Evolutionary conservation across 164 flowering plant genomes (phyloP), one percentile per base, ranked within the genome.

Genomic region (Tetracentron sinense): DNA sequence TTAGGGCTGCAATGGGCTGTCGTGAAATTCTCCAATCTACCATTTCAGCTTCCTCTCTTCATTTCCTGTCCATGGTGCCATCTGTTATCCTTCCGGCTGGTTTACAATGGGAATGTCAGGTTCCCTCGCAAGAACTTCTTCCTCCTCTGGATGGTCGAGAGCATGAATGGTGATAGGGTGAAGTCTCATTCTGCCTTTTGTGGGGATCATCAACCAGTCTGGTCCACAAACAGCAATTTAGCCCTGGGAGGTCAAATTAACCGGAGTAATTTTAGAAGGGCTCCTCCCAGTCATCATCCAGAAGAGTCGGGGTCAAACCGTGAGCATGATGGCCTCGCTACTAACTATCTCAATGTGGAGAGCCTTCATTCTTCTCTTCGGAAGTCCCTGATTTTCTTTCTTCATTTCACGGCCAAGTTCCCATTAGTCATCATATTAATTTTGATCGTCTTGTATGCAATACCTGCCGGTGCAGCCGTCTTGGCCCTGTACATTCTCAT

Each of bases 51-150:
- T 38, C 98, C 98, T 0, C 89, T 90, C 60, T 88, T 93, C 57
- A 82, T 93, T 44, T 79, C 97, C 31, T 93, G 98, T 64, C 97
- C 98, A 27, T 93, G 98, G 98, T 93, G 98, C 84, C 81, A 84
- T 35, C 72, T 84, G 44, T 66, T 93, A 42, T 90, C 97, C 23
- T 81, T 84, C 62, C 85, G 97, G 15, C 66, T 87, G 48, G 82
- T 90, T 54, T 88, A 85, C 69, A 81, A 76, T 58, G 98, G 97
- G 5, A 79, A 69, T 60, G 87, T 93, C 20, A 83, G 68, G 64
- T 93, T 85, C 61, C 98, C 98, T 16, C 84, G 92, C 26, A 93
- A 92, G 74, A 92, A 92, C 73, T 92, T 80, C 74, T 92, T 90
- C 75, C 79, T 92, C 19, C 90, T 92, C 6, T 92, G 96, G 96